These are phyloP conservation scores for Exophiala sp. DNA, from an alignment of 2,329 filamentous ascomycete genomes.

Conservation along the genomic window DNA sequence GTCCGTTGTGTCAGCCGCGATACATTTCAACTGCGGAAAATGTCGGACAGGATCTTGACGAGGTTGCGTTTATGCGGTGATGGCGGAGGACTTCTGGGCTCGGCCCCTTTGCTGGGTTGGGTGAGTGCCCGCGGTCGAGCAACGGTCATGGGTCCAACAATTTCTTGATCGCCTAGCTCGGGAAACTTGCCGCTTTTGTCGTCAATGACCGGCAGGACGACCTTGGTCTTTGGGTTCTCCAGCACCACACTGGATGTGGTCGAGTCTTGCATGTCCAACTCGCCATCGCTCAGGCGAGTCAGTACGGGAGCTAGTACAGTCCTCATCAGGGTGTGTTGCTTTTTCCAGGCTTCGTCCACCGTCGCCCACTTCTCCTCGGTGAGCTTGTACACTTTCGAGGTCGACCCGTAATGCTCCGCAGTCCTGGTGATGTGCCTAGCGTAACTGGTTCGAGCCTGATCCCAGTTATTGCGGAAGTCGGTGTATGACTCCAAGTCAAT, in stretches of 20 bases:
- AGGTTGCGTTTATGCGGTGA: slow-evolving; percentile 41
- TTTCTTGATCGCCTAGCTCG: slow-evolving; percentile 79
- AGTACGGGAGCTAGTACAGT: slow-evolving; percentile 42
- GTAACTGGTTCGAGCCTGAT: slow-evolving; percentile 75
- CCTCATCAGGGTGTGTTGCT: slow-evolving; percentile 60
- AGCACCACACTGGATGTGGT: slow-evolving; percentile 23
- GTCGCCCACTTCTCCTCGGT: slow-evolving; percentile 86
- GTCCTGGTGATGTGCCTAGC: slow-evolving; percentile 82
- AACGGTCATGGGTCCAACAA: slow-evolving; percentile 82
- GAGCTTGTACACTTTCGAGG: slow-evolving; percentile 78
- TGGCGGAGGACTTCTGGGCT: slow-evolving; percentile 38
- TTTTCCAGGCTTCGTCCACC: slow-evolving; percentile 69
- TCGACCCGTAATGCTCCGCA: slow-evolving; percentile 82
- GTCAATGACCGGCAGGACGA: slow-evolving; percentile 45
- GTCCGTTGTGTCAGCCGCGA: not conserved
- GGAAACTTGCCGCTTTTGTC: slow-evolving; percentile 71
- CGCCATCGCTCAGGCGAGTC: slow-evolving; percentile 36
- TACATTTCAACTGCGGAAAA: slow-evolving; percentile 31
- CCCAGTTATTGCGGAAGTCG: slow-evolving; percentile 72
- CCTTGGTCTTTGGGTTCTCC: slow-evolving; percentile 44
- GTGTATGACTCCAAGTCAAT: slow-evolving; percentile 57
- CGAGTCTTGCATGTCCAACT: slow-evolving; percentile 22
- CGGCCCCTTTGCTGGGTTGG: slow-evolving; percentile 31
- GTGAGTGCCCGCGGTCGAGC: slow-evolving; percentile 32
- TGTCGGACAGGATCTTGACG: slow-evolving; percentile 41